phyloP scores from a whole-genome alignment of 208 protist species.

The Leishmania amazonensis region DNA sequence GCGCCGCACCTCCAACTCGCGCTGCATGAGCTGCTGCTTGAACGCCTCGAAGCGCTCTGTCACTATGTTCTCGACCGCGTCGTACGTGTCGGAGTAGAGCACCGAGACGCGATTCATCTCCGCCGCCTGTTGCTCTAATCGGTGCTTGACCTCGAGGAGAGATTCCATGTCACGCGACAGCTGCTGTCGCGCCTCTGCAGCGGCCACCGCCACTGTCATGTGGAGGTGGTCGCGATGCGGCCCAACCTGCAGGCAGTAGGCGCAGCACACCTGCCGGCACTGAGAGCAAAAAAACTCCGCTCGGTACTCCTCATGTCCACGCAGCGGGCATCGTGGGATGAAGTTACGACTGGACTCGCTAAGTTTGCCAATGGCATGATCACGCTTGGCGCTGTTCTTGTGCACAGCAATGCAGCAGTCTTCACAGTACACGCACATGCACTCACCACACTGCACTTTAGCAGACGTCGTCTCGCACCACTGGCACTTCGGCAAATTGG shows the following conservation, averaged over 20 bases:
- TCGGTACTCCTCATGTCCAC: slow-evolving; percentile 78
- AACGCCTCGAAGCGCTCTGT: slow-evolving; percentile 76
- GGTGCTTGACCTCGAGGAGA: slow-evolving; percentile 44
- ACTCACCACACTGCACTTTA: slow-evolving; percentile 69
- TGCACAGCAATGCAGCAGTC: slow-evolving; percentile 76
- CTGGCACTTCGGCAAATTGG: slow-evolving; percentile 56
- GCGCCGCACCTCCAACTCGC: slow-evolving; percentile 66
- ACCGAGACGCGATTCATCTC: slow-evolving; percentile 68
- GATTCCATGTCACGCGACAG: slow-evolving; percentile 52
- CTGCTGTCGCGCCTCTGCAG: slow-evolving; percentile 60
- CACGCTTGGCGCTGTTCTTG: slow-evolving; percentile 70
- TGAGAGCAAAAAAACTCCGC: slow-evolving; percentile 79
- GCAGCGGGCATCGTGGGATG: slow-evolving; percentile 44
- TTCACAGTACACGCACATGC: slow-evolving; percentile 67
- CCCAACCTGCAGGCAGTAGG: slow-evolving; percentile 86
- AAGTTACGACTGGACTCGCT: slow-evolving; percentile 45
- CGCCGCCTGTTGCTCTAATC: slow-evolving; percentile 57
- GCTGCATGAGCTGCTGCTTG: slow-evolving; percentile 69
- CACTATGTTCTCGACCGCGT: slow-evolving; percentile 65
- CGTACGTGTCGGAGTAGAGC: slow-evolving; percentile 72
- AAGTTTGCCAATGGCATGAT: slow-evolving; percentile 46
- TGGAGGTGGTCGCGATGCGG: slow-evolving; percentile 74
- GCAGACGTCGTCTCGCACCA: slow-evolving; percentile 74
- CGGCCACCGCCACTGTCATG: slow-evolving; percentile 43
- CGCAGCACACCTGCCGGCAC: slow-evolving; percentile 82